Percentiles rank a stretch among this genome's conserved stretches.
These are phyloP conservation scores for Blastomyces percursus DNA, from an alignment of 2,329 filamentous ascomycete species.

Conservation along the genomic window DNA sequence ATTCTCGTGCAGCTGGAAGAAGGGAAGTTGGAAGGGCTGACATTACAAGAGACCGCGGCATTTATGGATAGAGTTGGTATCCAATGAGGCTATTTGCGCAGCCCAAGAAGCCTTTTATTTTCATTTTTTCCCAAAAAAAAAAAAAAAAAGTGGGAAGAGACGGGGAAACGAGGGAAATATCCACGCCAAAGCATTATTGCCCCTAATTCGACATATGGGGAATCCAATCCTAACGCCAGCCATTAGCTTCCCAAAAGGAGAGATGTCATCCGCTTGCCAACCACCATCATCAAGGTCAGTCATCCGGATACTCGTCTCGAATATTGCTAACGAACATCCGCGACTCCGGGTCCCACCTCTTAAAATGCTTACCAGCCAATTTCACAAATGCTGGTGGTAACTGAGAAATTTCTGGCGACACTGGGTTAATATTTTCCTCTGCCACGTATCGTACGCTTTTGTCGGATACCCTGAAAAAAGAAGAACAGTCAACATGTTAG, in stretches of 20 bases:
- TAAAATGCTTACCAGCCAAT: slow-evolving; percentile 76
- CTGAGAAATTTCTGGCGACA: slow-evolving; percentile 43
- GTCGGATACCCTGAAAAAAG: slow-evolving; percentile 48
- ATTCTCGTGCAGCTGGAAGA: slow-evolving; percentile 43
- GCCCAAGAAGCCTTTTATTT: background rate
- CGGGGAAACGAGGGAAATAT: background rate
- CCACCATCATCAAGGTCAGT: slow-evolving; percentile 38
- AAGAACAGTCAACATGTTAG: slow-evolving; percentile 13
- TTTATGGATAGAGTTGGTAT: slow-evolving; percentile 24
- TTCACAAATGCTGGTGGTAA: slow-evolving; percentile 44
- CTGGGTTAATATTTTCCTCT: slow-evolving; percentile 66
- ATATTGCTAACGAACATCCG: slow-evolving; percentile 75
- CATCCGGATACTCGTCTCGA: slow-evolving; percentile 72
- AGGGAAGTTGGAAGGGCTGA: slow-evolving; percentile 34
- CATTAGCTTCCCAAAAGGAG: background rate
- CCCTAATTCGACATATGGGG: background rate
- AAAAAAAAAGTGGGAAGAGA: background rate
- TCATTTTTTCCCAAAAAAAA: background rate
- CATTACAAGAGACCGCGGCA: slow-evolving; percentile 25
- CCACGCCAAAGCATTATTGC: background rate
- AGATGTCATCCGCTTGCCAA: background rate
- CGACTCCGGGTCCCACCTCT: slow-evolving; percentile 59
- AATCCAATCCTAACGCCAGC: background rate
- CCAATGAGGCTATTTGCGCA: background rate
- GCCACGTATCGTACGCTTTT: slow-evolving; percentile 63